These are phyloP conservation scores for Rhytidiadelphus loreus DNA, from an alignment of 225 moss, liverwort and hornwort genomes.

Conservation along the genomic window DNA sequence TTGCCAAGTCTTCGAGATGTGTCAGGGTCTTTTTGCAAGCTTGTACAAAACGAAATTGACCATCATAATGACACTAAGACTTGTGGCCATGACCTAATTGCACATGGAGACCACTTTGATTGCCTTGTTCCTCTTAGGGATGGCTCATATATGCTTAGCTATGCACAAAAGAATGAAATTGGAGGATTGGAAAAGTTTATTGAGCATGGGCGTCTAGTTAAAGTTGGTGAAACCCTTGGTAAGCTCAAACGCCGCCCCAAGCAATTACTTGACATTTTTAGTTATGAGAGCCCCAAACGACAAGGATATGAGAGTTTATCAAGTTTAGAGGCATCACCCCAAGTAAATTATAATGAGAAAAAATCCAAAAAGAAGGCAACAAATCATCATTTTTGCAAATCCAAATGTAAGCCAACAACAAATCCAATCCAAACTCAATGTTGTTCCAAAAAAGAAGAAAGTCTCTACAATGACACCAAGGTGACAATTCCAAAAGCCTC, in stretches of 20 bases:
- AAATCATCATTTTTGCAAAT: neutral
- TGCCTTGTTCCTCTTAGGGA: conserved; percentile 38
- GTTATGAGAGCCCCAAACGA: conserved; percentile 24
- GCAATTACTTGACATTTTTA: conserved; percentile 34
- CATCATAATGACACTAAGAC: conserved; percentile 14
- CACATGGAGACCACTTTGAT: conserved; percentile 52
- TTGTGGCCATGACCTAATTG: conserved; percentile 42
- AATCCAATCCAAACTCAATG: neutral
- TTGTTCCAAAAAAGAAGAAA: neutral
- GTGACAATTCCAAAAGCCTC: conserved; percentile 22
- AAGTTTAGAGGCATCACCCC: neutral
- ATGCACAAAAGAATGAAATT: conserved; percentile 20
- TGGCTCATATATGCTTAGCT: conserved; percentile 42
- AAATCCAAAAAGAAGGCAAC: neutral
- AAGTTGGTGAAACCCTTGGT: conserved; percentile 25
- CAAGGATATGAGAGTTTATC: conserved; percentile 21
- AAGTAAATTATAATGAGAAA: neutral
- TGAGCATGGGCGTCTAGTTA: conserved; percentile 36
- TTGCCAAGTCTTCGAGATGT: conserved; percentile 29
- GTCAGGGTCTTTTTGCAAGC: conserved; percentile 3
- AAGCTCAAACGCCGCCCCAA: conserved; percentile 32
- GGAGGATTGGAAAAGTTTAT: conserved; percentile 16
- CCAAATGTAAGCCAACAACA: neutral
- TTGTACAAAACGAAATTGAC: neutral
- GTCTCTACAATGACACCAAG: neutral